A percentile compares a stretch with the other conserved stretches of the same genome.
phyloP scores from a whole-genome alignment of 768 basidiomycete genomes.

The Trametes meyenii region DNA sequence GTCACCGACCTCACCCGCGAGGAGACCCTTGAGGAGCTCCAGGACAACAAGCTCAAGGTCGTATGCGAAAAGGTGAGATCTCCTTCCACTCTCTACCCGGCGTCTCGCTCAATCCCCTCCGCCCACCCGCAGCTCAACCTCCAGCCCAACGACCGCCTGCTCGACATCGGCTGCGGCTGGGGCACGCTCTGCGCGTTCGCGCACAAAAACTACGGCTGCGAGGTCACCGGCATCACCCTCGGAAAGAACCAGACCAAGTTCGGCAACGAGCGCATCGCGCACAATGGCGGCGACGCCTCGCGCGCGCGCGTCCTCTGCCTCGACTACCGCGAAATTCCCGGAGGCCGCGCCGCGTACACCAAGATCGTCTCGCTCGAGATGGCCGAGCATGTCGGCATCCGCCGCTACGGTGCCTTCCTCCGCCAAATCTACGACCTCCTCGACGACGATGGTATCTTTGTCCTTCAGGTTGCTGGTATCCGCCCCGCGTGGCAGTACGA shows the following conservation, averaged over 20 bases:
- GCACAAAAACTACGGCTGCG: slow-evolving; percentile 95
- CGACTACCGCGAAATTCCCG: slow-evolving; percentile 91
- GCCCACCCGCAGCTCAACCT: slow-evolving; percentile 59
- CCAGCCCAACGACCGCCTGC: slow-evolving; percentile 79
- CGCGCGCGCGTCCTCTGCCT: slow-evolving; percentile 90
- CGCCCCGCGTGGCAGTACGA: slow-evolving; percentile 98
- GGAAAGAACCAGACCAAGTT: slow-evolving; percentile 90
- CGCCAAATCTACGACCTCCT: slow-evolving; percentile 90
- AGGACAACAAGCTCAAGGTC: slow-evolving; percentile 96
- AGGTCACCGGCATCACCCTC: slow-evolving; percentile 95
- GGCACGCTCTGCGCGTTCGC: slow-evolving; percentile 94
- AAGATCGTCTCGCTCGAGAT: slow-evolving; percentile 98
- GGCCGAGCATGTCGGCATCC: slow-evolving; percentile 99
- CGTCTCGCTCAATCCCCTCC: neutral
- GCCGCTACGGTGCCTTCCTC: slow-evolving; percentile 88
- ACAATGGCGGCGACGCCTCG: slow-evolving; percentile 60
- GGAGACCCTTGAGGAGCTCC: slow-evolving; percentile 90
- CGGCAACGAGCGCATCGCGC: slow-evolving; percentile 82
- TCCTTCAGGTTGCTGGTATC: slow-evolving; percentile 97
- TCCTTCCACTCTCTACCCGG: neutral
- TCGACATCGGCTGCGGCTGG: slow-evolving; percentile 95
- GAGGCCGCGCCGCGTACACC: slow-evolving; percentile 71
- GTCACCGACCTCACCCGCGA: slow-evolving; percentile 67
- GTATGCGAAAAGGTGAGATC: slow-evolving; percentile 78
- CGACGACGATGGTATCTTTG: slow-evolving; percentile 92